Conservation (phyloP, 345 rosid species). For the Eucalyptus leucophloia region DNA sequence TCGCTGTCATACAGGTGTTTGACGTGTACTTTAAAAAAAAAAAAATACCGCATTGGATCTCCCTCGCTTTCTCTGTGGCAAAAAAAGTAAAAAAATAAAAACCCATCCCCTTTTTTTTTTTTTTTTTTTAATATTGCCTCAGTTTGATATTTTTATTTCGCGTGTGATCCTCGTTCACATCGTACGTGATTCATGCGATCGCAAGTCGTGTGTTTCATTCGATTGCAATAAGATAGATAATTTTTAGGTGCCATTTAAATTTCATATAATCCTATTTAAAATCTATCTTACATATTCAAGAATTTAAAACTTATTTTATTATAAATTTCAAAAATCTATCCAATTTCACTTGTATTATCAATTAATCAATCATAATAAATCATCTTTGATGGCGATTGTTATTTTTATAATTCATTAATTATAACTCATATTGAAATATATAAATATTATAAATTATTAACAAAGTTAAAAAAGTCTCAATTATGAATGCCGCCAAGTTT, state of each 20-base stretch:
- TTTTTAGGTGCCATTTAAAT: too few relatives aligned
- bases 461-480: too few relatives aligned
- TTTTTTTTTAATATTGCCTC: background rate
- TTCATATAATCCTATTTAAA: too few relatives aligned
- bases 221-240: background rate
- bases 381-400: accelerated
- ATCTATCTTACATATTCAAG: too few relatives aligned
- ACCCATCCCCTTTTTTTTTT: background rate
- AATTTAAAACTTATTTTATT: too few relatives aligned
- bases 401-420: too few relatives aligned
- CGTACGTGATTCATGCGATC: background rate
- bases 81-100: background rate
- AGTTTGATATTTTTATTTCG: background rate
- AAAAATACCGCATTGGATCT: background rate
- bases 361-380: too few relatives aligned
- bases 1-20: background rate
- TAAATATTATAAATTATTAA: too few relatives aligned
- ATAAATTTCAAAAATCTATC: accelerated
- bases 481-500: too few relatives aligned
- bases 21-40: background rate
- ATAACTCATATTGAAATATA: accelerated
- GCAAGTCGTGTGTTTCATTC: background rate
- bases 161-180: background rate
- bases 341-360: accelerated
- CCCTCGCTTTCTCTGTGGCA: background rate